phyloP scores from a whole-genome alignment of 495 filamentous ascomycete species.

The Jackrogersella minutella region DNA sequence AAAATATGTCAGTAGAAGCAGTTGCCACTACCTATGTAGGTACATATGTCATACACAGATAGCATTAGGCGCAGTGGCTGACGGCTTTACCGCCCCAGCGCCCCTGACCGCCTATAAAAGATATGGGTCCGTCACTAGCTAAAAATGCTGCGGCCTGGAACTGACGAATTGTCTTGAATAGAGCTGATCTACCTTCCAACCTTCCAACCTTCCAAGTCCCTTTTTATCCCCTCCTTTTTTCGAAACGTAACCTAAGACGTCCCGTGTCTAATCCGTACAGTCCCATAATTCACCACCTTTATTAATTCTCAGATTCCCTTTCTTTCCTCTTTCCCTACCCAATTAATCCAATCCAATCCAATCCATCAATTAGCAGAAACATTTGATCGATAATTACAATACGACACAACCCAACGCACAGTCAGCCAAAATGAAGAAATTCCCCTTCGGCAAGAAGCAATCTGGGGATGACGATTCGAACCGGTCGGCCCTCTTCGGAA shows the following conservation, averaged over 20 bases:
- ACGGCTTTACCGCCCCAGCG: conserved; percentile 24
- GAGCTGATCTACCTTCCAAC: conserved; percentile 5
- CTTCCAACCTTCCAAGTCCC: conserved; percentile 8
- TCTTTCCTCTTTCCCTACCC: neutral
- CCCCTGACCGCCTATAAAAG: conserved; percentile 29
- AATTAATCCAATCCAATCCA: neutral
- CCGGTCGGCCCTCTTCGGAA: conserved; percentile 69
- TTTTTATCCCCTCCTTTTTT: conserved; percentile 36
- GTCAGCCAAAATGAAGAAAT: conserved; percentile 64
- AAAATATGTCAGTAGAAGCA: neutral
- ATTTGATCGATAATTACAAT: neutral
- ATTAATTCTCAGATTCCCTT: conserved; percentile 11
- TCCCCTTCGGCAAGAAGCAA: conserved; percentile 72
- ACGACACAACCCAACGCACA: conserved; percentile 26
- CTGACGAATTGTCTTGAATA: conserved; percentile 36
- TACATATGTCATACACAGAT: neutral
- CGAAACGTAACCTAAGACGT: conserved; percentile 46
- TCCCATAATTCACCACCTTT: conserved; percentile 36
- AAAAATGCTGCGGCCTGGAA: conserved; percentile 34
- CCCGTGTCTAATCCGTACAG: conserved; percentile 28
- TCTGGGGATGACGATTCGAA: conserved; percentile 65
- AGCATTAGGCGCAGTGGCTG: conserved; percentile 16
- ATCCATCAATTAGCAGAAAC: neutral
- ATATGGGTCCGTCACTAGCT: conserved; percentile 16
- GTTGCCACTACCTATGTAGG: neutral